Base-by-base conservation (phyloP, 1,284 basidiomycete species). In the Pascua sp. region DNA sequence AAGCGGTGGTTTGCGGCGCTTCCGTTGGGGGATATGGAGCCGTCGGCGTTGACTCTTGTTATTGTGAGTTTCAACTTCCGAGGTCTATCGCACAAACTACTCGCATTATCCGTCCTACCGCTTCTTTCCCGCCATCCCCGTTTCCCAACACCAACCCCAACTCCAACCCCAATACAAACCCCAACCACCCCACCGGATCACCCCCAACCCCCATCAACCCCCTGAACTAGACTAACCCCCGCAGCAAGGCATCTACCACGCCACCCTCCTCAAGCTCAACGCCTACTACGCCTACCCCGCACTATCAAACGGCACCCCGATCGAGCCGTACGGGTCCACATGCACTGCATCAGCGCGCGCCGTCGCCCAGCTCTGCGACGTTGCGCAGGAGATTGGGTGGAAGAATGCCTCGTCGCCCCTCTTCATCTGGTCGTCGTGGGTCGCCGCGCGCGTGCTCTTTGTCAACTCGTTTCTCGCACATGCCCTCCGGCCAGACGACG, bases 371-470 rank as follows among this genome's bases (percentile, higher is more conserved):
- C 61, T 75, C 10, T 63, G 60, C 10, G 56, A 49, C 13, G 57
- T 54, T 5, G 72, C 66, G 10, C 61, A 60, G 42, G 57, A 57
- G 3, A 18, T 67, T 8, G 73, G 70, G 5, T 72, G 61, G 53
- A 55, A 46, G 16, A 61, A 47, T 5, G 51, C 61, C 5, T 65
- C 66, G 4, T 67, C 70, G 5, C 75, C 77, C 38, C 53, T 76
- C 18, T 73, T 78, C 59, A 71, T 76, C 41, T 78, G 76, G 76
- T 59, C 66, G 7, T 69, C 69, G 41, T 78, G 77, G 77, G 73
- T 77, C 10, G 74, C 70, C 5, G 77, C 75, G 16, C 67, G 77
- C 39, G 71, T 77, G 5, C 56, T 75, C 37, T 77, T 77, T 59
- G 72, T 77, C 9, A 66, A 73, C 58, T 62, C 69, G 2, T 77